Base-by-base conservation (phyloP, 2,329 filamentous ascomycete species). In the Calonectria naviculata region DNA sequence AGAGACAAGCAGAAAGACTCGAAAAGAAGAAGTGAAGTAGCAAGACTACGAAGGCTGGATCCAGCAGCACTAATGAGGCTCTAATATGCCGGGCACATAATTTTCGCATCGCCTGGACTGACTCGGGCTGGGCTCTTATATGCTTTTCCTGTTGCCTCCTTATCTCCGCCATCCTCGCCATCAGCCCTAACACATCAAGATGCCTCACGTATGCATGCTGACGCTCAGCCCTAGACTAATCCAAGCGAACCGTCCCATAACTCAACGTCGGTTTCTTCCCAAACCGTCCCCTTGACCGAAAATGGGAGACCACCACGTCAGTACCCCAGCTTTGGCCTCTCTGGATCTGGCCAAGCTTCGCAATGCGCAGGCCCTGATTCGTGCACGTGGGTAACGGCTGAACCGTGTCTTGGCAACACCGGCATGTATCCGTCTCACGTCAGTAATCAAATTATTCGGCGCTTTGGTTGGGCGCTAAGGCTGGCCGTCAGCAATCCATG, bases 351-450 rank as follows among this genome's bases (percentile, higher is more conserved):
- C 49, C 47, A n/a, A 7, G 47, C 67, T 60, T 70, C 36, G 62
- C 52, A 70, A 70, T 61, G 24, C 21, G n/a, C 5, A 3, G 8
- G 10, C 10, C 42, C 12, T 70, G 52, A 70, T 69, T 65, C 52
- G 61, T 24, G 41, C 24, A 29, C 38, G 29, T 28, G 21, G n/a
- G 15, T 44, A 4, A 41, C 21, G n/a, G 41, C 42, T 42, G n/a
- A 42, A 36, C 34, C 29, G 41, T 44, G 21, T 21, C 34, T 28
- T 31, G 46, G 26, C 28, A 24, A 24, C 31, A 19, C 17, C 15
- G n/a, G 31, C 38, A 63, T 36, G 31, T 29, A 63, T 36, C 15
- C 29, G 41, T 69, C 62, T 70, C 62, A 70, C 67, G 52, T 70
- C 42, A 70, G 52, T 42, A 6, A 38, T 68, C 66, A 63, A 36